Conservation (phyloP, 352 stramenopile species). For the Globisporangium paddicum region DNA sequence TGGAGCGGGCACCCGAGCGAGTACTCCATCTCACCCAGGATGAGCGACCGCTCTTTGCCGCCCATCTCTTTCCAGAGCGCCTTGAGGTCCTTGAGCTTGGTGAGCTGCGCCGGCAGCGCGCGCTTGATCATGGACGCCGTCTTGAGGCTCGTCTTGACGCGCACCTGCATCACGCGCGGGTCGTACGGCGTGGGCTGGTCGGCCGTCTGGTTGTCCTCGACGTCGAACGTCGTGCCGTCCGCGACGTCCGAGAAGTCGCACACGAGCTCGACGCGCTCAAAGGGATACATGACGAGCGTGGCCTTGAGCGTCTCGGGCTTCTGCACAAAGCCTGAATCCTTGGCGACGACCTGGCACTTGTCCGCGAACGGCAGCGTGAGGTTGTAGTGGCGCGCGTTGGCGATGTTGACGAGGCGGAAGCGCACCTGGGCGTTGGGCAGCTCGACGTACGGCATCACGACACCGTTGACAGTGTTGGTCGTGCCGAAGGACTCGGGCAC, state of each 20-base stretch:
- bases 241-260: constrained; percentile 46
- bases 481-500: constrained; percentile 59
- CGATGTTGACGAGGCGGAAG: constrained; percentile 49
- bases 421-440: constrained; percentile 54
- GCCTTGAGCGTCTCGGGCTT: constrained; percentile 18
- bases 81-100: constrained; percentile 50
- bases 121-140: constrained; percentile 28
- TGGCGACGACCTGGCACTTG: constrained; percentile 57
- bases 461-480: constrained; percentile 63
- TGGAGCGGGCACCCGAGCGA: constrained; percentile 29
- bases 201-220: constrained; percentile 37
- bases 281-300: constrained; percentile 44
- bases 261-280: constrained; percentile 52
- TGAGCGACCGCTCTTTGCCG: constrained; percentile 46
- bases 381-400: constrained; percentile 75
- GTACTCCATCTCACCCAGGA: constrained; percentile 55
- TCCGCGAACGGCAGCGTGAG: constrained; percentile 58
- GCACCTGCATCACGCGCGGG: constrained; percentile 41
- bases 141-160: constrained; percentile 30
- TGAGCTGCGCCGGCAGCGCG: constrained; percentile 31
- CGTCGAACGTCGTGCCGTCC: constrained; percentile 39
- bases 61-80: constrained; percentile 37
- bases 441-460: constrained; percentile 66
- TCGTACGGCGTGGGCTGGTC: constrained; percentile 45
- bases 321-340: constrained; percentile 61